Evolutionary conservation across 768 basidiomycete genomes (phyloP).

Genomic region (Lentinula raphanica): DNA sequence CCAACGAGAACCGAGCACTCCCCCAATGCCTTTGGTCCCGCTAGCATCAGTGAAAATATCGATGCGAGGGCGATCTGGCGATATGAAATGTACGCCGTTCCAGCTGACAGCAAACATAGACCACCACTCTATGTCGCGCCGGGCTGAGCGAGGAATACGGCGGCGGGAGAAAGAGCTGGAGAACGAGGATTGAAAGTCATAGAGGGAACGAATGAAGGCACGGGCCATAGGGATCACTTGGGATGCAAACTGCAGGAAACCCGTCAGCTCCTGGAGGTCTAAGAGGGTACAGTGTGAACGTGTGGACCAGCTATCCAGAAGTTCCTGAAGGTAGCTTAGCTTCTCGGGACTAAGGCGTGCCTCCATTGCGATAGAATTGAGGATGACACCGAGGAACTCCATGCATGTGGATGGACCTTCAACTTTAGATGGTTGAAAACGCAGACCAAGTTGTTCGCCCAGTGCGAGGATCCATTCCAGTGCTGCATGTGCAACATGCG

Average conservation of each 20-base stretch:
- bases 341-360: conserved; percentile 16
- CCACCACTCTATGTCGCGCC: background rate
- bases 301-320: conserved; percentile 4
- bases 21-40: background rate
- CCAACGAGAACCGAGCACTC: background rate
- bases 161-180: background rate
- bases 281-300: conserved; percentile 2
- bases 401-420: conserved; percentile 10
- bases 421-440: conserved; percentile 12
- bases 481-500: background rate
- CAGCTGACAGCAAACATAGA: too few relatives aligned
- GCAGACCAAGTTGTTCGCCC: conserved; percentile 12
- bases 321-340: conserved; percentile 8
- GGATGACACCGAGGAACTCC: conserved; percentile 16
- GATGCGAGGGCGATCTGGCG: background rate
- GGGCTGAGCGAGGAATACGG: background rate
- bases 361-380: conserved; percentile 16
- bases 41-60: background rate
- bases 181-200: background rate
- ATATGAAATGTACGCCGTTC: conserved; percentile 7
- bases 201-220: background rate
- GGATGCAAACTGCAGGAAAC: background rate
- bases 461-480: background rate
- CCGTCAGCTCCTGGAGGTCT: conserved; percentile 12
- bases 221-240: background rate